Evolutionary conservation across 164 flowering plant species (phyloP).

Genomic region (Aristolochia californica): DNA sequence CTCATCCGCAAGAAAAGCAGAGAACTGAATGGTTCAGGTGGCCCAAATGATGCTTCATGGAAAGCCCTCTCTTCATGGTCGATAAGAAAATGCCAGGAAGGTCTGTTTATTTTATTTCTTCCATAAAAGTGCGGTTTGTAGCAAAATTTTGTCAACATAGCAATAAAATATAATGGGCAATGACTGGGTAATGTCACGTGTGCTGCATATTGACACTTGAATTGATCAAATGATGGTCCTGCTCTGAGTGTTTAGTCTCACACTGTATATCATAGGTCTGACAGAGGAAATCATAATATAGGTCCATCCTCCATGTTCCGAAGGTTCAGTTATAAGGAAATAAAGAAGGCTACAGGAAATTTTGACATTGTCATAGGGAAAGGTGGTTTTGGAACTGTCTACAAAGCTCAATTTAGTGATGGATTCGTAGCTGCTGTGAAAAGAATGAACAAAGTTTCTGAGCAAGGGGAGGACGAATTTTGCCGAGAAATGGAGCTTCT

Average conservation of each 20-base stretch:
- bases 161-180: too few species aligned
- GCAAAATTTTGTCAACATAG: neutral
- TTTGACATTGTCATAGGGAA: slow-evolving; percentile 68
- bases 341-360: slow-evolving; percentile 71
- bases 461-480: slow-evolving; percentile 79
- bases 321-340: slow-evolving; percentile 75
- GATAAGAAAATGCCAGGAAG: slow-evolving; percentile 61
- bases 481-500: slow-evolving; percentile 87
- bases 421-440: slow-evolving; percentile 75
- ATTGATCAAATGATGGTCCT: too few species aligned
- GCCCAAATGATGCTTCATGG: slow-evolving; percentile 23
- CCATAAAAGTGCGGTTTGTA: neutral
- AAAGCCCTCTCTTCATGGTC: slow-evolving; percentile 38
- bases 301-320: slow-evolving; percentile 66
- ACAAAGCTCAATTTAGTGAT: slow-evolving; percentile 72
- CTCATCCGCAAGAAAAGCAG: slow-evolving; percentile 67
- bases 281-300: slow-evolving; percentile 18
- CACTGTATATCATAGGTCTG: neutral
- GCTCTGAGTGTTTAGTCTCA: neutral
- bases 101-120: slow-evolving; percentile 17
- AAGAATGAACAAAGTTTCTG: slow-evolving; percentile 70
- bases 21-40: slow-evolving; percentile 45
- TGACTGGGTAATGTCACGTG: too few species aligned
- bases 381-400: slow-evolving; percentile 94
- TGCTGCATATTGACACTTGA: too few species aligned